These are phyloP conservation scores for Asterochloris erici DNA, from an alignment of 139 green algal genomes.

Conservation along the genomic window DNA sequence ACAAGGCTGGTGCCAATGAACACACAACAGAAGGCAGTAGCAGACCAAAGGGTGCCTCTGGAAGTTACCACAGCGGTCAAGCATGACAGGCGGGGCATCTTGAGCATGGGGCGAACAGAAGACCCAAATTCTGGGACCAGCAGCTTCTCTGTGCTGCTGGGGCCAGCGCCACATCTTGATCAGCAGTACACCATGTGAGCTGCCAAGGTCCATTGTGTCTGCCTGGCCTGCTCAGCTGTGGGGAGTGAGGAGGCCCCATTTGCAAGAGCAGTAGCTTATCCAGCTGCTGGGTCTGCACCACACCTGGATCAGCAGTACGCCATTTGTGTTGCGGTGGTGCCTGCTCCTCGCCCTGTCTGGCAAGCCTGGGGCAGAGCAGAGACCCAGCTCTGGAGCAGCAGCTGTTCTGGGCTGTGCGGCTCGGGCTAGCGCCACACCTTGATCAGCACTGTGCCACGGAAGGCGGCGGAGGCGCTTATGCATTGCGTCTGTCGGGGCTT, in stretches of 20 bases:
- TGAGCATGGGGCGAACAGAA: slow-evolving; percentile 57
- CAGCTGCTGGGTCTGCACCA: neutral
- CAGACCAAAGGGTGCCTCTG: slow-evolving; percentile 66
- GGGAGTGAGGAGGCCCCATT: neutral
- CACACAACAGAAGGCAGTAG: slow-evolving; percentile 36
- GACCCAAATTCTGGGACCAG: slow-evolving; percentile 60
- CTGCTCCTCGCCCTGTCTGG: neutral
- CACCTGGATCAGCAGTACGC: neutral
- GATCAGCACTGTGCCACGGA: neutral
- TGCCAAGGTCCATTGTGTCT: neutral
- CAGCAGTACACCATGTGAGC: slow-evolving; percentile 66
- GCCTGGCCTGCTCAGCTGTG: neutral
- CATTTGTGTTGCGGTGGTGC: neutral
- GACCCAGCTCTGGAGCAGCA: neutral
- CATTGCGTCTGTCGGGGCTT: no score
- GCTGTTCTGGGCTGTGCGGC: no score
- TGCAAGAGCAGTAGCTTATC: neutral
- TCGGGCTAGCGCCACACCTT: neutral
- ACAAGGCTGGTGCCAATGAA: no score
- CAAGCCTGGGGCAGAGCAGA: neutral
- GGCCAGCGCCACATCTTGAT: slow-evolving; percentile 61
- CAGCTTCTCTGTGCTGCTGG: slow-evolving; percentile 79
- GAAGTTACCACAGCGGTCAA: slow-evolving; percentile 70
- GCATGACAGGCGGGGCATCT: slow-evolving; percentile 59
- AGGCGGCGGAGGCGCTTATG: neutral